phyloP scores from a whole-genome alignment of 768 basidiomycete species.

The Tulasnella sp. region DNA sequence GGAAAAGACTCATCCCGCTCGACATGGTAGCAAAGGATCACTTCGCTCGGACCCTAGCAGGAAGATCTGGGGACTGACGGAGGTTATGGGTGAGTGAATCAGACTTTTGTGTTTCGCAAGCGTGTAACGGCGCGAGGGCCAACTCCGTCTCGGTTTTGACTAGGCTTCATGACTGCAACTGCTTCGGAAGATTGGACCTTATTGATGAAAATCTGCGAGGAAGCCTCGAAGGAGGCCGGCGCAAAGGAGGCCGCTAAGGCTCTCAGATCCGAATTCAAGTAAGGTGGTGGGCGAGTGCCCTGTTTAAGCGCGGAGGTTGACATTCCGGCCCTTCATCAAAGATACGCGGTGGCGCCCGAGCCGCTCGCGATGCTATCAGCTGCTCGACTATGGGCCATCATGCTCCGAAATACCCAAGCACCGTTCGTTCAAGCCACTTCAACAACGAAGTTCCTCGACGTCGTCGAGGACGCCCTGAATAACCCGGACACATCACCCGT shows the following conservation, averaged over 20 bases:
- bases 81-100: conserved; percentile 37
- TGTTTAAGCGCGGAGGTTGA: not conserved
- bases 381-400: conserved; percentile 84
- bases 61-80: conserved; percentile 38
- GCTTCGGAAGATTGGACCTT: conserved; percentile 77
- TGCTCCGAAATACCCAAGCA: conserved; percentile 64
- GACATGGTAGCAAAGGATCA: not conserved
- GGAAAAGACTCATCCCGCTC: conserved; percentile 7
- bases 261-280: conserved; percentile 85
- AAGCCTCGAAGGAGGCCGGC: conserved; percentile 67
- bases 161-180: conserved; percentile 38
- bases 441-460: conserved; percentile 77
- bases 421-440: conserved; percentile 53
- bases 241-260: conserved; percentile 86
- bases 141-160: not conserved
- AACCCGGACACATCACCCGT: conserved; percentile 72
- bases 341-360: conserved; percentile 74
- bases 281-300: conserved; percentile 37
- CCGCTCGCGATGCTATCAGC: conserved; percentile 79
- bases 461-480: conserved; percentile 73
- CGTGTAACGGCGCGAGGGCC: not conserved
- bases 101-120: too few species aligned
- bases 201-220: conserved; percentile 83
- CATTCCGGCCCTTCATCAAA: conserved; percentile 39
- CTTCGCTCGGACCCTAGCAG: conserved; percentile 19